Percentiles rank a stretch among this genome's conserved stretches.
Evolutionary conservation across 2,329 filamentous ascomycete genomes (phyloP).

Genomic region (Hymenoscyphus fructigenus): DNA sequence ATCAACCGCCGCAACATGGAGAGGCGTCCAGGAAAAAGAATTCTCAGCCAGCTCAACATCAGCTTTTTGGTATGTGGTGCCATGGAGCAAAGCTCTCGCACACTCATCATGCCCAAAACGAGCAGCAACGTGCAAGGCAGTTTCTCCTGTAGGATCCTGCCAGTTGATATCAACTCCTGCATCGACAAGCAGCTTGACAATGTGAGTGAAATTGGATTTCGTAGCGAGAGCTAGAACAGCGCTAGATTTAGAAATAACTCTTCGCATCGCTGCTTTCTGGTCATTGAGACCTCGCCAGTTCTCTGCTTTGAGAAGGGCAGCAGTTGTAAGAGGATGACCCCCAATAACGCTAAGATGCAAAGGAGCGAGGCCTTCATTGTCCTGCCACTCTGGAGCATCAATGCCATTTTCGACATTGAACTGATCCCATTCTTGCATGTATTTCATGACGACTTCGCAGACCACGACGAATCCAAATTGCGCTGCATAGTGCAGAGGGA

Average conservation of each 20-base stretch:
- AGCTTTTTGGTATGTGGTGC: slow-evolving; percentile 67
- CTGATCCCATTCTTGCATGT: slow-evolving; percentile 85
- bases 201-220: slow-evolving; percentile 80
- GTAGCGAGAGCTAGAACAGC: slow-evolving; percentile 85
- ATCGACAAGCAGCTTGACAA: slow-evolving; percentile 84
- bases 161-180: slow-evolving; percentile 93
- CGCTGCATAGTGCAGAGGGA: slow-evolving; percentile 89
- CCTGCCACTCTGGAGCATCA: slow-evolving; percentile 86
- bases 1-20: slow-evolving; percentile 90
- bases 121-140: slow-evolving; percentile 86
- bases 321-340: slow-evolving; percentile 83
- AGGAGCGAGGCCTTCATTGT: slow-evolving; percentile 86
- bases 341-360: slow-evolving; percentile 90
- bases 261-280: slow-evolving; percentile 63
- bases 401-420: slow-evolving; percentile 85
- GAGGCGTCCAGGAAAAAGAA: slow-evolving; percentile 90
- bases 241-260: slow-evolving; percentile 75
- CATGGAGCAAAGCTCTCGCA: slow-evolving; percentile 71
- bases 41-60: slow-evolving; percentile 77
- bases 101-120: slow-evolving; percentile 83
- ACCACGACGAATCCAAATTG: slow-evolving; percentile 94
- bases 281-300: slow-evolving; percentile 66
- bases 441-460: slow-evolving; percentile 80
- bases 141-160: slow-evolving; percentile 86
- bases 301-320: slow-evolving; percentile 76